Conservation (phyloP, 2,329 filamentous ascomycete species). For the Hirsutella minnesotensis region DNA sequence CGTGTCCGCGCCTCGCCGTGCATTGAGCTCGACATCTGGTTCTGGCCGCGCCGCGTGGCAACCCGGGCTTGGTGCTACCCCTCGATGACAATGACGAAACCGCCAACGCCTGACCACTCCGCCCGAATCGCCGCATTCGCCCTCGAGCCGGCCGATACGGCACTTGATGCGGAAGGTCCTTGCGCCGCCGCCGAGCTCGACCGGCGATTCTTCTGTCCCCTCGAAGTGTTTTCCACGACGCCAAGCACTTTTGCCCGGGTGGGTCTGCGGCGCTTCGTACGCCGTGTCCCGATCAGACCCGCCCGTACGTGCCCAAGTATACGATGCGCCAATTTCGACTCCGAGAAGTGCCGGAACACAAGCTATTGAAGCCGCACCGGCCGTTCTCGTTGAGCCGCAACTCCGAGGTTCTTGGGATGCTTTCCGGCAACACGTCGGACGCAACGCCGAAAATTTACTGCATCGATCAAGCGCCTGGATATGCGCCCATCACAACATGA, state of each 20-base stretch:
- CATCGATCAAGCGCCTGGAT: too few species aligned
- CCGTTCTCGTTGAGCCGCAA: too few species aligned
- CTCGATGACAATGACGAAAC: slow-evolving; percentile 8
- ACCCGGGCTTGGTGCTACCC: slow-evolving; percentile 1
- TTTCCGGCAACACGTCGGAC: too few species aligned
- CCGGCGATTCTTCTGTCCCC: too few species aligned
- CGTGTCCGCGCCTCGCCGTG: background rate
- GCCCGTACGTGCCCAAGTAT: background rate
- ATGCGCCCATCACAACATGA: too few species aligned
- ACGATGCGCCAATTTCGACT: background rate
- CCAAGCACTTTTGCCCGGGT: background rate
- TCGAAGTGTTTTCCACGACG: background rate
- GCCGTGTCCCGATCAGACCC: background rate
- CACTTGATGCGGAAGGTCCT: background rate
- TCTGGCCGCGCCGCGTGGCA: slow-evolving; percentile 1
- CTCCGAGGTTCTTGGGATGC: too few species aligned
- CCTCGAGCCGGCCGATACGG: background rate
- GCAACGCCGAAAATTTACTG: too few species aligned
- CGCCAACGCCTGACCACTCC: background rate
- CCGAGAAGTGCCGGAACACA: background rate
- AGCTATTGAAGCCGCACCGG: too few species aligned
- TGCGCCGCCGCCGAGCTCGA: background rate
- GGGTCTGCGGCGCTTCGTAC: background rate
- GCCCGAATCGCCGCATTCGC: background rate
- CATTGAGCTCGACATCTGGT: background rate